These are phyloP conservation scores for Aurantiochytrium sp. DNA, from an alignment of 108 stramenopile genomes.

Conservation along the genomic window DNA sequence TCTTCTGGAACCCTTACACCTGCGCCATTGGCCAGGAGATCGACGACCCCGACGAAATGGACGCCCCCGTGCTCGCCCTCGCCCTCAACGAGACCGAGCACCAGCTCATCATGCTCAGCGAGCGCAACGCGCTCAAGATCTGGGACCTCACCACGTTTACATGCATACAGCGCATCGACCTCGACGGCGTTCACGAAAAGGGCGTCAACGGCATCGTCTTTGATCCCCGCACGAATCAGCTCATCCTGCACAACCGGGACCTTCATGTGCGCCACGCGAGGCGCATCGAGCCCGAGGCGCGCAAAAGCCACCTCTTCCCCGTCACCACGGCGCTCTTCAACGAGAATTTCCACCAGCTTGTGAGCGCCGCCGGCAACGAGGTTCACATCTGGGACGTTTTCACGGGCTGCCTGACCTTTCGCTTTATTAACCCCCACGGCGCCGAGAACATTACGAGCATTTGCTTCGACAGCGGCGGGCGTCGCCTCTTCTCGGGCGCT, in stretches of 20 bases:
- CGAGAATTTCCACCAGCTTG: background rate
- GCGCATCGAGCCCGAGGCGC: background rate
- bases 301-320: constrained; percentile 2
- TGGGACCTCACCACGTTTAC: constrained; percentile 30
- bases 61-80: background rate
- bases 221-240: background rate
- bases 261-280: background rate
- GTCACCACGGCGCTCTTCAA: background rate
- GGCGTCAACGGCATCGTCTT: background rate
- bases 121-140: background rate
- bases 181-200: background rate
- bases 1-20: constrained; percentile 38
- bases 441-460: background rate
- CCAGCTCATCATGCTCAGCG: constrained; percentile 17
- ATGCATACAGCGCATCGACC: background rate
- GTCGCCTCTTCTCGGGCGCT: background rate
- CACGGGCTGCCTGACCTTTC: background rate
- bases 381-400: constrained; percentile 22
- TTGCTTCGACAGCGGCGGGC: background rate
- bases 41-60: background rate
- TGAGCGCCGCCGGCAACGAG: background rate
- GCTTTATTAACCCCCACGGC: background rate
- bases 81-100: background rate
- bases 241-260: background rate
- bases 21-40: background rate